Evolutionary conservation across 108 stramenopile species (phyloP), one percentile per base, ranked within the genome.

Genomic region (Nannochloropsis salina): DNA sequence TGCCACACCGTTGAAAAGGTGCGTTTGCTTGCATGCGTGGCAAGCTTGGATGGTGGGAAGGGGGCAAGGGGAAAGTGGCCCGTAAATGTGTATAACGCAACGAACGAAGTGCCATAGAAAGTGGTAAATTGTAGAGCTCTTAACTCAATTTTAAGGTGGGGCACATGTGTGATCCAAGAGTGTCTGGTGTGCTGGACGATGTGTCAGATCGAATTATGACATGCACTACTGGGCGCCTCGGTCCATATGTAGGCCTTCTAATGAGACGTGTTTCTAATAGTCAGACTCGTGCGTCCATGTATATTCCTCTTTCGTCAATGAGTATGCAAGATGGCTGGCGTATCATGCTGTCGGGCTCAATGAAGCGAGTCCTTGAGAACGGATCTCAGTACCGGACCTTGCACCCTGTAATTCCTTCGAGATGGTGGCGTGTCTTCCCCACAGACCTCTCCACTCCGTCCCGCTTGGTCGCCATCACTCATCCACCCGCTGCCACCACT

Each of bases 1-100:
- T 99, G 99, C 94, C 99, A 99, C 94, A 98, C 97, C 44, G 96
- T 98, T 79, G 99, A 98, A 91, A 92, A 90, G 88, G 90, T 90
- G 22, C 31, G 82, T 44, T 21, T n/a, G 22, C 42, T n/a, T 20
- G 41, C 83, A 42, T 43, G 31, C 41, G 20, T 83, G 44, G 20
- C 44, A 44, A 42, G 83, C 42, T 42, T 44, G 44, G 83, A 43
- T 44, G 83, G 83, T 83, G 40, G 31, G 41, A n/a, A 2, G 61
- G 15, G 61, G 61, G 6, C n/a, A 31, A 31, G 31, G 31, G 31
- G 31, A 31, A 31, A 31, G 31, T 0, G 31, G 1, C 31, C 31
- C 0, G 31, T 31, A 31, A 31, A 31, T 31, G 31, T 31, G 31
- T 31, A 31, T 31, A 31, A 31, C 31, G 31, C 31, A 31, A 31